Percentiles rank a stretch among this genome's conserved stretches.
These are phyloP conservation scores for Rhodosporidiobolus sp. DNA, from an alignment of 768 basidiomycete species.

Conservation along the genomic window DNA sequence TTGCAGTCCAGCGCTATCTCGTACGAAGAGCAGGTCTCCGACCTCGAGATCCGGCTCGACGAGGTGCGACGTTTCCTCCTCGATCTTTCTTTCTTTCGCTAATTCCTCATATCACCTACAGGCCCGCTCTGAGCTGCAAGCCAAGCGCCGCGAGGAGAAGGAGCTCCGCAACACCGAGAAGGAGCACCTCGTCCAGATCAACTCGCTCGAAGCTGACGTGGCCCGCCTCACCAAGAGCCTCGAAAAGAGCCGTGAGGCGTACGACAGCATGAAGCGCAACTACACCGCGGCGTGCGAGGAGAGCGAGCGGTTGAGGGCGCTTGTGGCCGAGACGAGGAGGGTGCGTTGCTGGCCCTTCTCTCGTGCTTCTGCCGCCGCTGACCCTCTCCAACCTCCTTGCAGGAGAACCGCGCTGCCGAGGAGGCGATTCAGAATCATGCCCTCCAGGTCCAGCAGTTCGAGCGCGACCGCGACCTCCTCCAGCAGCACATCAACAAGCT, in stretches of 20 bases:
- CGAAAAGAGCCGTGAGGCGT: constrained; percentile 68
- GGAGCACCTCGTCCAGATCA: constrained; percentile 64
- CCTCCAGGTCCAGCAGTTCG: constrained; percentile 56
- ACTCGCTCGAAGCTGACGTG: constrained; percentile 71
- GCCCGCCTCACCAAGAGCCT: constrained; percentile 69
- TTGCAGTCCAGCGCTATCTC: constrained; percentile 17
- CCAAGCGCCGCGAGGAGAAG: constrained; percentile 86
- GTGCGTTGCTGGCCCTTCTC: constrained; percentile 42
- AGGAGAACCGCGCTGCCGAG: constrained; percentile 63
- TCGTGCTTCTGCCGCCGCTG: neutral
- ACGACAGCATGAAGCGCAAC: constrained; percentile 55
- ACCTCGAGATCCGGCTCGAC: constrained; percentile 35
- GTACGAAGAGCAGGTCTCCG: constrained; percentile 34
- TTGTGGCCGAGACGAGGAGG: constrained; percentile 29
- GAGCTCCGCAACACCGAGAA: constrained; percentile 85
- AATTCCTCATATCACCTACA: constrained; percentile 45
- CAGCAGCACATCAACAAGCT: constrained; percentile 69
- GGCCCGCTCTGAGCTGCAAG: constrained; percentile 66
- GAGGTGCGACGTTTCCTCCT: constrained; percentile 4
- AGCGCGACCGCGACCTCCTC: constrained; percentile 64
- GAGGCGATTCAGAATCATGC: constrained; percentile 57
- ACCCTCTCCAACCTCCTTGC: constrained; percentile 62
- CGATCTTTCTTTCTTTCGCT: rapidly evolving
- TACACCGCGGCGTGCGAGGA: constrained; percentile 85
- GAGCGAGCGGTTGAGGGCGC: constrained; percentile 58